A percentile compares a stretch with the other conserved stretches of the same genome.
These are phyloP conservation scores for Tulasnella sp. DNA, from an alignment of 768 basidiomycete species.

Conservation along the genomic window DNA sequence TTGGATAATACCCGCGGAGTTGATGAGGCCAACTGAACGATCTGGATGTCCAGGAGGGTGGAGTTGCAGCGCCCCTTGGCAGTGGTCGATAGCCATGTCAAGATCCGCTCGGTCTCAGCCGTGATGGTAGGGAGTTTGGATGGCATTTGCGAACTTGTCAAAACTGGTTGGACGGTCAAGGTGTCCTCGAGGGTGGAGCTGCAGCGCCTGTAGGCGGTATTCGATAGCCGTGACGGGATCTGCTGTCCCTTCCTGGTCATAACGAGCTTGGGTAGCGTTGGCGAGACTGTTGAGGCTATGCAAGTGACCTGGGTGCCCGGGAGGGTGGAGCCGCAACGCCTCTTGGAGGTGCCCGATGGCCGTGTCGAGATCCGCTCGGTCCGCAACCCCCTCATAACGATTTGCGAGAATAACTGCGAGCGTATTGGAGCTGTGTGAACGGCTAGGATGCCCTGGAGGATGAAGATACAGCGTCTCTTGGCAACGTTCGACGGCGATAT, in stretches of 20 bases:
- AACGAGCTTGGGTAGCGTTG: too few species aligned
- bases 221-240: too few species aligned
- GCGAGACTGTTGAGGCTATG: too few species aligned
- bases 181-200: too few species aligned
- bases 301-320: too few species aligned
- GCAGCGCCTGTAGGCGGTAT: too few species aligned
- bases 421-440: not conserved
- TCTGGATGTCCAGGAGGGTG: not conserved
- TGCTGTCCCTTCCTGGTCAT: too few species aligned
- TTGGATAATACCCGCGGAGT: not conserved
- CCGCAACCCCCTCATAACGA: not conserved
- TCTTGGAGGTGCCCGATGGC: not conserved
- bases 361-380: not conserved
- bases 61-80: not conserved
- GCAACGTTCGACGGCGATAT: not conserved
- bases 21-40: not conserved
- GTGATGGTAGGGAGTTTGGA: not conserved
- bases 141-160: not conserved
- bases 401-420: not conserved
- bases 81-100: not conserved
- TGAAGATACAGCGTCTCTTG: not conserved
- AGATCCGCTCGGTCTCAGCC: not conserved
- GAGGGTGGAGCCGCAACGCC: not conserved
- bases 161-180: not conserved
- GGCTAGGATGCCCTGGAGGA: not conserved